Base-by-base conservation (phyloP, 179 eudicot genomes). In the Heliamphora pulchella region DNA sequence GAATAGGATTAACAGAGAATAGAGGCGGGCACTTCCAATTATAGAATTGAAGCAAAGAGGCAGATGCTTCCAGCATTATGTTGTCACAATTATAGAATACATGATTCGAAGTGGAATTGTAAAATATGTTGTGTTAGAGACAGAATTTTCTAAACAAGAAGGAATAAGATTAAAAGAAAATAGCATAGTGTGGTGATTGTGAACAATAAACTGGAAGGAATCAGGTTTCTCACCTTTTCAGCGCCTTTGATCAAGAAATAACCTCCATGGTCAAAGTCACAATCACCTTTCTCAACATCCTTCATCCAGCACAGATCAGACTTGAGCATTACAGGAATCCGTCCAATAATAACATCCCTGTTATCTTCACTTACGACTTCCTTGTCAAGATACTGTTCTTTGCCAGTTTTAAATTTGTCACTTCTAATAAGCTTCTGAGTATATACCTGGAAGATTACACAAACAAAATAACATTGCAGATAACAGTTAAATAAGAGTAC, bases 181-280 rank as follows among this genome's bases (percentile, higher is more conserved):
- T 31, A 31, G 31, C 4, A 64, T 48, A 65, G n/a, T 18, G 5
- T 47, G 46, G 64, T 18, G 71, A 50, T 53, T 50, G 47, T 50
- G 13, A 61, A 57, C 61, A 44, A 71, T 48, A 76, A 8, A 57
- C 17, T 46, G 1, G 51, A 54, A 51, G 63, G 64, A 74, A 46
- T 14, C 47, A 75, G 51, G 14, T 58, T 54, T 62, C 79, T 71
- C 75, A 93, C 98, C 97, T 95, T 95, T 85, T 95, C 98, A 80
- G 97, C 97, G 66, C 98, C 98, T 87, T 95, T 95, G 82, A 95
- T 83, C 11, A 95, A 85, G 77, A 95, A 95, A 80, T 93, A 95
- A 71, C 98, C 98, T 20, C 98, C 98, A 76, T 89, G 87, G 79
- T 95, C 98, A 82, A 90, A 95, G 74, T 93, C 95, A 80, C 98